A percentile compares a stretch with the other conserved stretches of the same genome.
phyloP scores from a whole-genome alignment of 2,329 filamentous ascomycete genomes.

The Colletotrichum orchidophilum region DNA sequence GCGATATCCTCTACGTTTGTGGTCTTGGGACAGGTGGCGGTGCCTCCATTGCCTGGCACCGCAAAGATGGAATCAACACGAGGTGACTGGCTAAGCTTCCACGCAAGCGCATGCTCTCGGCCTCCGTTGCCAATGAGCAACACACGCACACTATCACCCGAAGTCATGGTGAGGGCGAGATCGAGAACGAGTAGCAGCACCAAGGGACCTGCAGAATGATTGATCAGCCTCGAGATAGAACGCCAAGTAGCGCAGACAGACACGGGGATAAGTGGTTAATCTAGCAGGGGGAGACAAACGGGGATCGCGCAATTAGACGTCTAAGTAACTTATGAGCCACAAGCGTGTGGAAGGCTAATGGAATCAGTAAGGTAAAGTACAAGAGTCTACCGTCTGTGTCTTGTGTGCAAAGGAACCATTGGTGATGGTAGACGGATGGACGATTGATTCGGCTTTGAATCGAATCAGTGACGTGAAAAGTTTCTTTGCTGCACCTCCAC shows the following conservation, averaged over 20 bases:
- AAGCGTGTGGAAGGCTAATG: not conserved
- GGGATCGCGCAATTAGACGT: not conserved
- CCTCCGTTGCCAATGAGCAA: conserved; percentile 80
- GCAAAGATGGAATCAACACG: conserved; percentile 67
- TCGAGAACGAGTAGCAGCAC: not conserved
- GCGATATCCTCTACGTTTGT: conserved; percentile 60
- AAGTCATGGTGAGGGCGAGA: conserved; percentile 8
- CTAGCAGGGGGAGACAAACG: not conserved
- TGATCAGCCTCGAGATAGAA: not conserved
- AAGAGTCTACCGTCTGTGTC: not conserved
- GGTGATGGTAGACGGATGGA: not conserved
- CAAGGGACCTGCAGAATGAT: not conserved
- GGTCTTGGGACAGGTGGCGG: conserved; percentile 61
- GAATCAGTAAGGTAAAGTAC: not conserved
- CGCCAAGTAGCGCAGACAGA: not conserved
- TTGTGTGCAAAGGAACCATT: not conserved
- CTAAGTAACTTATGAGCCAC: not conserved
- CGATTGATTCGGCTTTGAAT: not conserved
- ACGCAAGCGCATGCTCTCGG: conserved; percentile 79
- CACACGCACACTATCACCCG: conserved; percentile 44
- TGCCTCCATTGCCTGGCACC: conserved; percentile 75
- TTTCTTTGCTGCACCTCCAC: conserved; percentile 17
- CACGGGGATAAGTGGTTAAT: not conserved
- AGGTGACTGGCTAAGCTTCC: conserved; percentile 75
- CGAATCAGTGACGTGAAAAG: not conserved